These are phyloP conservation scores for Aspergillus hiratsukae DNA, from an alignment of 2,329 filamentous ascomycete genomes.

Conservation along the genomic window DNA sequence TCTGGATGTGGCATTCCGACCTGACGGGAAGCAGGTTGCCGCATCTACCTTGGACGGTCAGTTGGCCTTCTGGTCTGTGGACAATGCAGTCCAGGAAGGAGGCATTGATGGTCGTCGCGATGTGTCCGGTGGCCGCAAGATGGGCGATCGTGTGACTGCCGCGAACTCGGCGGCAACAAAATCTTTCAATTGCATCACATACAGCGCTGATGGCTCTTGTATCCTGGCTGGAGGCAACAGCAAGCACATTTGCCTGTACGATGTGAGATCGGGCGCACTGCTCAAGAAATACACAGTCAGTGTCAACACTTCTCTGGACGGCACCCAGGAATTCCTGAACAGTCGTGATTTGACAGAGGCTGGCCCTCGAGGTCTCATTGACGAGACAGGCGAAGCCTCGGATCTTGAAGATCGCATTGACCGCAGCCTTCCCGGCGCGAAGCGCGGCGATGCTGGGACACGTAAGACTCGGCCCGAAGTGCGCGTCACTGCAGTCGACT, in stretches of 20 bases:
- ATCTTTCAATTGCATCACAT: constrained; percentile 79
- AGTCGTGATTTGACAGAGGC: constrained; percentile 88
- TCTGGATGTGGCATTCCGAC: constrained; percentile 77
- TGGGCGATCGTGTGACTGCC: constrained; percentile 82
- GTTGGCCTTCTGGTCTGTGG: constrained; percentile 89
- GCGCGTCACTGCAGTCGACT: constrained; percentile 76
- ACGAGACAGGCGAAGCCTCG: constrained; percentile 81
- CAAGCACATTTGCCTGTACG: constrained; percentile 98
- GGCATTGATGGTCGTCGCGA: constrained; percentile 88
- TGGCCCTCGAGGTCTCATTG: constrained; percentile 76
- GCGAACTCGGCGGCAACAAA: constrained; percentile 90
- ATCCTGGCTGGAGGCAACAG: constrained; percentile 89
- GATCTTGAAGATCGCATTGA: constrained; percentile 84
- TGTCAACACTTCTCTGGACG: constrained; percentile 89
- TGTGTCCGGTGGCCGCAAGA: constrained; percentile 84
- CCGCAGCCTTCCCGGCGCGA: constrained; percentile 74
- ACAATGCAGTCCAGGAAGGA: constrained; percentile 78
- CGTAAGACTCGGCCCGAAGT: constrained; percentile 76
- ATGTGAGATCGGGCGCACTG: constrained; percentile 84
- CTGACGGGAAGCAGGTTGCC: constrained; percentile 85
- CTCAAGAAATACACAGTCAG: constrained; percentile 95
- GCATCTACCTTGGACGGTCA: constrained; percentile 92
- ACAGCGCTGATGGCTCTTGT: constrained; percentile 88
- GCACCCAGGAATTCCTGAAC: constrained; percentile 95
- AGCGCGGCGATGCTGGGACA: constrained; percentile 77